Evolutionary conservation across 1,284 basidiomycete genomes (phyloP), one percentile per base, ranked within the genome.

Genomic region (Erythrobasidium hasegawianum): DNA sequence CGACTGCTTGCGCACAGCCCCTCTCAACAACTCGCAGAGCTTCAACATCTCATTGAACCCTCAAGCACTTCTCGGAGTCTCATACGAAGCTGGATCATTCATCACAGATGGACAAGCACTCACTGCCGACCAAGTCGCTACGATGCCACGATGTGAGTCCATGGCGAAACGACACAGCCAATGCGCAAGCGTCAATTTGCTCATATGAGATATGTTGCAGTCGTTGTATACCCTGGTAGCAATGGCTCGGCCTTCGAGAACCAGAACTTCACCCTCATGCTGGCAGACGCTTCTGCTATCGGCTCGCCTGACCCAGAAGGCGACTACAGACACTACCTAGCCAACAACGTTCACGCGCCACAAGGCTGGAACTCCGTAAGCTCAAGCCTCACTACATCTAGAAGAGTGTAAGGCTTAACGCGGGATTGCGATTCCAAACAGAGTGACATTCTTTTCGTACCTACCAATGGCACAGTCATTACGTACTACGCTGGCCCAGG

Each of bases 401-500:
- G n/a, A n/a, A n/a, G n/a, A n/a, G n/a, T n/a, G n/a, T n/a, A n/a
- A n/a, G n/a, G n/a, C n/a, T n/a, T n/a, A n/a, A n/a, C n/a, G n/a
- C n/a, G n/a, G n/a, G n/a, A n/a, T n/a, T n/a, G n/a, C n/a, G n/a
- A n/a, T n/a, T n/a, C n/a, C 16, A 8, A 24, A 5, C 22, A 47
- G 43, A 47, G 43, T 14, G 43, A 47, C n/a, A 47, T 47, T 16
- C 16, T 47, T 14, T 47, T 47, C 61, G 45, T 57, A 24, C 62
- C 50, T n/a, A 67, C 47, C 59, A 61, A 62, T 60, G 73, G 73
- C 38, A 70, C 58, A 29, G 59, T 62, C 67, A 62, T 71, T 74
- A 89, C 86, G 20, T 77, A 80, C 59, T 91, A 90, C 76, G 85
- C 85, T 64, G 86, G 87, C 38, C 89, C 89, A 58, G 83, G 81